Percentiles rank a stretch among this genome's conserved stretches.
phyloP scores from a whole-genome alignment of 2,329 filamentous ascomycete genomes.

The Proliferodiscus dingleyae region DNA sequence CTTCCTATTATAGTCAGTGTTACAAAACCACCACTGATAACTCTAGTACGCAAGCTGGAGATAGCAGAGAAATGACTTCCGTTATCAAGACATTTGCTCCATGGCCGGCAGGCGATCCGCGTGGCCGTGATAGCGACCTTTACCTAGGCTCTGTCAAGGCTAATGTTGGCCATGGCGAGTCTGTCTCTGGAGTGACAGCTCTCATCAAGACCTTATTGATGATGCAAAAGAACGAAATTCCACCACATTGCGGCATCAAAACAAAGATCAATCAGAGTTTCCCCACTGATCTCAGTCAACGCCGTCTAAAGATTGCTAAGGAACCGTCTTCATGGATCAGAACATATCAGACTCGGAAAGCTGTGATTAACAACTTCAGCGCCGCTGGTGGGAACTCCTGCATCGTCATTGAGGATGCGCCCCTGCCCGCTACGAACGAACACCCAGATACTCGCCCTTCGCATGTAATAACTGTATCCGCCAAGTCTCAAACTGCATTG shows the following conservation, averaged over 20 bases:
- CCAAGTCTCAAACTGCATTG: constrained; percentile 28
- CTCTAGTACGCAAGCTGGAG: constrained; percentile 19
- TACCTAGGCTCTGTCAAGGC: constrained; percentile 22
- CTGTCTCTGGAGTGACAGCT: constrained; percentile 22
- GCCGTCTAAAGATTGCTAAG: constrained; percentile 21
- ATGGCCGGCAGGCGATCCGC: constrained; percentile 22
- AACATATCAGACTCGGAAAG: constrained; percentile 1
- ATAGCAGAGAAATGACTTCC: constrained; percentile 13
- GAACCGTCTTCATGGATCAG: constrained; percentile 22
- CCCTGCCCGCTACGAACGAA: constrained; percentile 26
- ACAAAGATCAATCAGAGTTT: constrained; percentile 29
- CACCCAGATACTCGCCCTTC: constrained; percentile 35
- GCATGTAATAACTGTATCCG: constrained; percentile 44
- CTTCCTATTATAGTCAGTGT: no score
- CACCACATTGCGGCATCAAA: constrained; percentile 26
- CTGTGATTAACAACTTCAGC: constrained; percentile 45
- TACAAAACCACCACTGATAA: no score
- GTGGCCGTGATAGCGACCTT: constrained; percentile 6
- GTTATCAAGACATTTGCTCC: constrained; percentile 10
- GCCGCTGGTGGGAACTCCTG: constrained; percentile 21
- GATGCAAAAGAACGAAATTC: constrained; percentile 24
- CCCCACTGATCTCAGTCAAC: constrained; percentile 33
- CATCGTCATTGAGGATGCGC: constrained; percentile 19
- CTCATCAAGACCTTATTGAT: constrained; percentile 29
- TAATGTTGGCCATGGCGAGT: constrained; percentile 26